phyloP scores from a whole-genome alignment of 2,329 filamentous ascomycete species.

The Penicillium sp. region DNA sequence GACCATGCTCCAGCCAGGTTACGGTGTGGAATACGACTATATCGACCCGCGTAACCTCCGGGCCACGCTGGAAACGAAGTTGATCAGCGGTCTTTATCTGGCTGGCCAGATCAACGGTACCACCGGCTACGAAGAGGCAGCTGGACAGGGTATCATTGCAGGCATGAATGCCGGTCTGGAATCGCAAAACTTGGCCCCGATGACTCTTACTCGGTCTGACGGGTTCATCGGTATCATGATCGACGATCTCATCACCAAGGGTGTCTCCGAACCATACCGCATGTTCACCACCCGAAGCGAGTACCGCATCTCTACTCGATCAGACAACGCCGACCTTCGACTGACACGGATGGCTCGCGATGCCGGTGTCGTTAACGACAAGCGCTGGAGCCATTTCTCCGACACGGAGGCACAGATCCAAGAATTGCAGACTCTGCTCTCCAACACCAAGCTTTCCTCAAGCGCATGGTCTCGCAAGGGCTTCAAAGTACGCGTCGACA shows the following conservation, averaged over 20 bases:
- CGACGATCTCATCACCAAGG: constrained; percentile 94
- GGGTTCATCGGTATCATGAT: constrained; percentile 99
- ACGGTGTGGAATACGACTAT: constrained; percentile 98
- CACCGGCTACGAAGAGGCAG: constrained; percentile 96
- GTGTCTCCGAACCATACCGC: constrained; percentile 92
- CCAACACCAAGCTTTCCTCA: constrained; percentile 57
- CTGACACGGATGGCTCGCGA: constrained; percentile 75
- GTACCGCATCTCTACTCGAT: constrained; percentile 86
- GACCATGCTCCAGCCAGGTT: constrained; percentile 89
- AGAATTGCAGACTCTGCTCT: constrained; percentile 62
- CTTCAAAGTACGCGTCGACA: constrained; percentile 66
- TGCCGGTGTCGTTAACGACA: constrained; percentile 75
- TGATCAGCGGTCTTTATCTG: constrained; percentile 82
- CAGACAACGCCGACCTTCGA: constrained; percentile 89
- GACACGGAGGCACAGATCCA: constrained; percentile 66
- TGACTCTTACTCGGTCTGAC: constrained; percentile 75
- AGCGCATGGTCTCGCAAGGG: constrained; percentile 68
- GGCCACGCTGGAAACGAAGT: constrained; percentile 90
- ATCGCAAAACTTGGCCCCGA: constrained; percentile 62
- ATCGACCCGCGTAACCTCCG: constrained; percentile 87
- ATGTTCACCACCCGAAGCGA: constrained; percentile 98
- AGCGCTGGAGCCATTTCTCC: constrained; percentile 70
- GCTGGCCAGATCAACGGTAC: constrained; percentile 98
- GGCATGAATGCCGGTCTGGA: constrained; percentile 91
- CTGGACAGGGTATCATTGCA: constrained; percentile 86